phyloP scores from a whole-genome alignment of 140 eudicot genomes.

The Ambrosia hybrid region DNA sequence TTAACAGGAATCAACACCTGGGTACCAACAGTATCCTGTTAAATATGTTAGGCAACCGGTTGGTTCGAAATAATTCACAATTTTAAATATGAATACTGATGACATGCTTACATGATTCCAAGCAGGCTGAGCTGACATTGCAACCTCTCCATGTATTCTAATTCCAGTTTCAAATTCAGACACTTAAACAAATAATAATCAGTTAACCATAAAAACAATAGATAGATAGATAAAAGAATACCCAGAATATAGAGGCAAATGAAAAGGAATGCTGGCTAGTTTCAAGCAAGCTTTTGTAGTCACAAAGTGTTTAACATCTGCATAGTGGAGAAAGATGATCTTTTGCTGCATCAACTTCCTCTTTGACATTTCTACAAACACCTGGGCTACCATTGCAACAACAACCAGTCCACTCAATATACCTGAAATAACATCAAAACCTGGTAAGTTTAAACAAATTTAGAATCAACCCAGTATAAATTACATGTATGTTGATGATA shows the following conservation, averaged over 20 bases:
- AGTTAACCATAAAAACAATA: not conserved
- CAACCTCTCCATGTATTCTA: constrained; percentile 89
- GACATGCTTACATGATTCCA: constrained; percentile 52
- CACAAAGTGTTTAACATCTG: constrained; percentile 47
- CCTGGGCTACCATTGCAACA: constrained; percentile 64
- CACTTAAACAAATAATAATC: not conserved
- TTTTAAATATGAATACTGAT: not conserved
- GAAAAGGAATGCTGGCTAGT: constrained; percentile 59
- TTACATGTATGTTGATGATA: not conserved
- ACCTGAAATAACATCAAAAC: constrained; percentile 41
- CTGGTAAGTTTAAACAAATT: not conserved
- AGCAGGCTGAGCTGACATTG: constrained; percentile 54
- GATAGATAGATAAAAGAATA: not conserved
- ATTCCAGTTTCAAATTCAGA: constrained; percentile 10
- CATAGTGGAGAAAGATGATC: constrained; percentile 38
- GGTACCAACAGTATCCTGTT: constrained; percentile 59
- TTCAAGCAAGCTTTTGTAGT: constrained; percentile 51
- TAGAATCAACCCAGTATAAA: not conserved
- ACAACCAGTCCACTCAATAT: constrained; percentile 69
- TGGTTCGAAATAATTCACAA: not conserved
- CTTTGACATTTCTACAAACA: constrained; percentile 40
- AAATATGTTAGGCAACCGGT: not conserved
- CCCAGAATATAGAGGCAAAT: constrained; percentile 76
- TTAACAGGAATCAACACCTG: constrained; percentile 74
- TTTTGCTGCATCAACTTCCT: constrained; percentile 34